These are phyloP conservation scores for Paratinospora sagittata DNA, from an alignment of 164 flowering plant species.

Conservation along the genomic window DNA sequence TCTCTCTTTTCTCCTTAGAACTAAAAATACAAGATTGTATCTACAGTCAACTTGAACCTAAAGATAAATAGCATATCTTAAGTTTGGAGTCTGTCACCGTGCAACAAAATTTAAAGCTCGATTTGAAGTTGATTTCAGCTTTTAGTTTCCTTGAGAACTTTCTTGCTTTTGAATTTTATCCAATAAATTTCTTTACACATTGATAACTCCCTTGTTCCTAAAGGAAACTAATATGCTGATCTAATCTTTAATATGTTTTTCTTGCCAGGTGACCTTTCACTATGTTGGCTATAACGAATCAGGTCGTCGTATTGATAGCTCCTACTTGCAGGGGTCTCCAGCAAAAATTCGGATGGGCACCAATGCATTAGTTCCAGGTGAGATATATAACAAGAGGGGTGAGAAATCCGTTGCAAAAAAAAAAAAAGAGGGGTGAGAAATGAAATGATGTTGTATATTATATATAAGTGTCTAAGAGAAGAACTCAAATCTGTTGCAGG, in stretches of 20 bases:
- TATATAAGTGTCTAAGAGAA: not conserved
- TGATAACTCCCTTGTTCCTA: not conserved
- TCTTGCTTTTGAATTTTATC: not conserved
- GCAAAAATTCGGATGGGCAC: slow-evolving; percentile 86
- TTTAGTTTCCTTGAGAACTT: not conserved
- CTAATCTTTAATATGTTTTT: slow-evolving; percentile 2
- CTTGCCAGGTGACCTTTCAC: slow-evolving; percentile 73
- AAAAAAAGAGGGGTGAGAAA: no score
- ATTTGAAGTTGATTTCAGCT: no score
- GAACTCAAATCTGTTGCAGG: slow-evolving; percentile 36
- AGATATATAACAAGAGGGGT: not conserved
- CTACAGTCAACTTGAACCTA: not conserved
- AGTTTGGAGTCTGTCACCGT: not conserved
- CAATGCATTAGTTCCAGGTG: slow-evolving; percentile 89
- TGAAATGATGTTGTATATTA: not conserved
- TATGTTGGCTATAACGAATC: slow-evolving; percentile 94
- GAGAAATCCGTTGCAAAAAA: no score
- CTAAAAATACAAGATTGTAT: not conserved
- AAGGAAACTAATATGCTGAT: no score
- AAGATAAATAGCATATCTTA: not conserved
- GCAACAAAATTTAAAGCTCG: no score
- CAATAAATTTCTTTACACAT: not conserved
- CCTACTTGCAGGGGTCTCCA: slow-evolving; percentile 80
- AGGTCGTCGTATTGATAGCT: slow-evolving; percentile 95
- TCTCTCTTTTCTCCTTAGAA: not conserved